phyloP scores from a whole-genome alignment of 2,329 filamentous ascomycete species.

The Orbilia oligospora region DNA sequence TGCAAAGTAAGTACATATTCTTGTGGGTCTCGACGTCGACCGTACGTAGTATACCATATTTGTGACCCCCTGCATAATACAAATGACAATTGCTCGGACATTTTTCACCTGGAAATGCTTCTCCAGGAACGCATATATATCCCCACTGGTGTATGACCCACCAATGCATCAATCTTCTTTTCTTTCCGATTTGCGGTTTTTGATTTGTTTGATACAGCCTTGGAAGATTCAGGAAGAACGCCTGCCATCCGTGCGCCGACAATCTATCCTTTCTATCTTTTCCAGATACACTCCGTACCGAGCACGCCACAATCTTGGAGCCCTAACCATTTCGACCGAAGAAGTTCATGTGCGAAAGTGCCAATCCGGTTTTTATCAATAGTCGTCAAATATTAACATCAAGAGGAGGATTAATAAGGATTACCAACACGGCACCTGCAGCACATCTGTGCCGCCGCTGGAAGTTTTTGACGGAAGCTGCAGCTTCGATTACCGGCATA shows the following conservation, averaged over 20 bases:
- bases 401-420: slow-evolving; percentile 12
- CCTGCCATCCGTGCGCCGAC: slow-evolving; percentile 39
- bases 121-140: slow-evolving; percentile 19
- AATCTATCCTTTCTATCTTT: slow-evolving; percentile 11
- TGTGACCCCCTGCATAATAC: slow-evolving; percentile 21
- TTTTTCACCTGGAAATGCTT: slow-evolving; percentile 10
- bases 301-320: slow-evolving; percentile 22
- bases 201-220: slow-evolving; percentile 16
- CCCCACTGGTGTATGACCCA: slow-evolving; percentile 23
- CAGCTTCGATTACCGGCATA: slow-evolving; percentile 12
- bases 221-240: slow-evolving; percentile 33
- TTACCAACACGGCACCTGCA: slow-evolving; percentile 16
- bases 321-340: slow-evolving; percentile 36
- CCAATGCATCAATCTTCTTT: slow-evolving; percentile 16
- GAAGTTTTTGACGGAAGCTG: slow-evolving; percentile 19
- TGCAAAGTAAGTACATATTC: background rate
- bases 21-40: slow-evolving; percentile 26
- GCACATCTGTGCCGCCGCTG: slow-evolving; percentile 4
- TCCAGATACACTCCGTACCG: background rate
- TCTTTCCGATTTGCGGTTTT: slow-evolving; percentile 20
- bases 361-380: slow-evolving; percentile 8
- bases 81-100: slow-evolving; percentile 33
- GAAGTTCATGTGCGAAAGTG: background rate
- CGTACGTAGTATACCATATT: slow-evolving; percentile 21
- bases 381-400: slow-evolving; percentile 12